A percentile compares a stretch with the other conserved stretches of the same genome.
phyloP scores from a whole-genome alignment of 108 stramenopile species.

The Discostella stelligeroides region DNA sequence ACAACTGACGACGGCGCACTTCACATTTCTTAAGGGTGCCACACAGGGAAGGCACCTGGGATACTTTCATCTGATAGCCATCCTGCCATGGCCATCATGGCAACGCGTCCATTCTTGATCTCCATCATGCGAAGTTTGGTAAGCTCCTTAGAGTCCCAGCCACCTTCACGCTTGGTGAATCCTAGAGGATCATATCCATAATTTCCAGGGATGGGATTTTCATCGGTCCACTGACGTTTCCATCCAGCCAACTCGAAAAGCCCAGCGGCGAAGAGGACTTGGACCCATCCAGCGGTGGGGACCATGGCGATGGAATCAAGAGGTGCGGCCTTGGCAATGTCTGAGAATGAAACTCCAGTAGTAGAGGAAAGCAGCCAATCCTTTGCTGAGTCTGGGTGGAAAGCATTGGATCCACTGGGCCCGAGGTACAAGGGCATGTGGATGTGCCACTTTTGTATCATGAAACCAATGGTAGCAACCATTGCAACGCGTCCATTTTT shows the following conservation, averaged over 20 bases:
- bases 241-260: conserved; percentile 72
- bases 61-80: conserved; percentile 75
- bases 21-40: conserved; percentile 62
- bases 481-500: conserved; percentile 82
- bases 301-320: conserved; percentile 74
- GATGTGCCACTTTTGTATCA: conserved; percentile 71
- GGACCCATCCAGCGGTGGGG: conserved; percentile 66
- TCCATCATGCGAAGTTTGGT: conserved; percentile 76
- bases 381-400: conserved; percentile 61
- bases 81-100: conserved; percentile 80
- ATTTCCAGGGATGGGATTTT: conserved; percentile 64
- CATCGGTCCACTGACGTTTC: conserved; percentile 67
- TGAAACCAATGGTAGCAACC: conserved; percentile 78
- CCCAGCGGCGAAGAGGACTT: conserved; percentile 68
- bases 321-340: conserved; percentile 66
- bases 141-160: conserved; percentile 60
- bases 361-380: conserved; percentile 42
- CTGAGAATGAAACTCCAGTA: conserved; percentile 66
- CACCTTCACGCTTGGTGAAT: conserved; percentile 73
- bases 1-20: not conserved
- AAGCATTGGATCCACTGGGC: conserved; percentile 69
- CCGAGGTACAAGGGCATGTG: conserved; percentile 80
- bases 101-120: conserved; percentile 83
- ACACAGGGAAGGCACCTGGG: conserved; percentile 71
- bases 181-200: conserved; percentile 86